Conservation (phyloP, 306 rosid species). For the Malus fusca region DNA sequence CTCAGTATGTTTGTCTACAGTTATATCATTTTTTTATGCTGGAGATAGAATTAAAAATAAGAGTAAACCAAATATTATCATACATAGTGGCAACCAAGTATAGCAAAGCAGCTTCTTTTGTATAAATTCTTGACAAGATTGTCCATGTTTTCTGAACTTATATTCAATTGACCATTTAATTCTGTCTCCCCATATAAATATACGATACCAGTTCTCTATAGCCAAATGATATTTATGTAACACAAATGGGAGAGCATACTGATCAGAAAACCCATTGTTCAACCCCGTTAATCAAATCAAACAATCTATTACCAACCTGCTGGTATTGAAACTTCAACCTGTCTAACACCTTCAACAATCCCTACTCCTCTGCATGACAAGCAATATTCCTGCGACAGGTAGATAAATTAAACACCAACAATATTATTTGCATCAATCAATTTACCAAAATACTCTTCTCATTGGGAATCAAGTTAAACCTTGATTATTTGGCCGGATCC, state of each 20-base stretch:
- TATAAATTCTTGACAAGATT: neutral
- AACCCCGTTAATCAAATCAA: slow-evolving; percentile 11
- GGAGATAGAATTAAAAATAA: neutral
- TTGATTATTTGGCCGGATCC: slow-evolving; percentile 67
- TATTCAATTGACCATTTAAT: neutral
- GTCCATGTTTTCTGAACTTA: neutral
- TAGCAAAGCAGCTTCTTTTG: neutral
- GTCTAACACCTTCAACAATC: slow-evolving; percentile 66
- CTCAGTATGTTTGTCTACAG: neutral
- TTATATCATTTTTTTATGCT: neutral
- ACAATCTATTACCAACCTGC: slow-evolving; percentile 55
- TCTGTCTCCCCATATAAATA: neutral
- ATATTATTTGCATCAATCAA: slow-evolving; percentile 8
- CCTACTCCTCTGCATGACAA: slow-evolving; percentile 76
- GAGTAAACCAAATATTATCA: neutral
- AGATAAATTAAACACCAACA: slow-evolving; percentile 17
- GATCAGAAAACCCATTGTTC: neutral
- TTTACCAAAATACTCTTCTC: slow-evolving; percentile 8
- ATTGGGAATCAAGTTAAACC: slow-evolving; percentile 36
- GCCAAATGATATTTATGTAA: neutral
- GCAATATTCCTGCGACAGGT: slow-evolving; percentile 61
- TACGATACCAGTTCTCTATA: neutral
- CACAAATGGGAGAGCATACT: neutral
- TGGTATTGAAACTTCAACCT: slow-evolving; percentile 80
- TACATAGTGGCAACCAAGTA: neutral